Base-by-base conservation (phyloP, 2,329 filamentous ascomycete genomes). In the Orbilia javanica region DNA sequence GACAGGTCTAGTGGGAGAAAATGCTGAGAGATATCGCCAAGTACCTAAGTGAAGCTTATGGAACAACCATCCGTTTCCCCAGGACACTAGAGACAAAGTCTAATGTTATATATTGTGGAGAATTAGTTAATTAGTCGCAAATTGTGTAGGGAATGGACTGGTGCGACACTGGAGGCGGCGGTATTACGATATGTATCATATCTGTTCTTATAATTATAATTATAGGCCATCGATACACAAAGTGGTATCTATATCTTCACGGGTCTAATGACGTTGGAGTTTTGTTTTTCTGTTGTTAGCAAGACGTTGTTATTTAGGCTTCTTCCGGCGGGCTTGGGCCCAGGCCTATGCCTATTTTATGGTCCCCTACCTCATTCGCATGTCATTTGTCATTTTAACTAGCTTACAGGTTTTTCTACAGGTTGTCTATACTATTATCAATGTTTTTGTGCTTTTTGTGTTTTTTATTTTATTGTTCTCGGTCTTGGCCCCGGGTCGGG, bases 401-500 rank as follows among this genome's bases (percentile, higher is more conserved):
- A 39, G 15, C 2, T n/a, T n/a, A n/a, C n/a, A n/a, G n/a, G 10
- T 52, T 13, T 29, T 11, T 52, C 22, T 27, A n/a, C n/a, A n/a
- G n/a, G n/a, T n/a, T n/a, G n/a, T n/a, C n/a, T n/a, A n/a, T n/a
- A n/a, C n/a, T n/a, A n/a, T n/a, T n/a, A n/a, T n/a, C n/a, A n/a
- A n/a, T n/a, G n/a, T n/a, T n/a, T n/a, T n/a, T n/a, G n/a, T n/a
- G n/a, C n/a, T n/a, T n/a, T n/a, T n/a, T n/a, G n/a, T n/a, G n/a
- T n/a, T n/a, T n/a, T n/a, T n/a, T n/a, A n/a, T n/a, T n/a, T n/a
- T n/a, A n/a, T n/a, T n/a, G n/a, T n/a, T 31, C 10, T 62, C 25
- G 27, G n/a, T 20, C 70, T 67, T 66, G 62, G 60, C 69, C 63
- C 62, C 42, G 62, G 44, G 63, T 27, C 18, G 8, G 10, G 18